phyloP scores from a whole-genome alignment of 2,329 filamentous ascomycete species.

The Hymenoscyphus salicellus region DNA sequence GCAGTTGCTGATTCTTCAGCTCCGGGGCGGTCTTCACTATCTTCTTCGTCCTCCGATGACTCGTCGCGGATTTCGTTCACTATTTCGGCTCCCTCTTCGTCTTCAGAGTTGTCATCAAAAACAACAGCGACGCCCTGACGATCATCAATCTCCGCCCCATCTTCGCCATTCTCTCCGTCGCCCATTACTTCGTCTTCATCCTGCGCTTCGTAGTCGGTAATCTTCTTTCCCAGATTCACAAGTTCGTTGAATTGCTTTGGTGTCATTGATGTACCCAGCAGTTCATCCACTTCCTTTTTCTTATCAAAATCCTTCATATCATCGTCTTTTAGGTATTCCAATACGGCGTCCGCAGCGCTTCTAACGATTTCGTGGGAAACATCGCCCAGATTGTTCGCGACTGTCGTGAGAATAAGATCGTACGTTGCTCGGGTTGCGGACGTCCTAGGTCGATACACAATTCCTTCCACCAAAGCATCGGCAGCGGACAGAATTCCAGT shows the following conservation, averaged over 20 bases:
- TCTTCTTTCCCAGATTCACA: conserved; percentile 95
- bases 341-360: conserved; percentile 86
- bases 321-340: conserved; percentile 93
- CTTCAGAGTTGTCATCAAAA: conserved; percentile 87
- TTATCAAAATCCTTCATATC: conserved; percentile 96
- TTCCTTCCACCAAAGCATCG: conserved; percentile 84
- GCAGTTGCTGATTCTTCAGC: conserved; percentile 49
- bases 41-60: conserved; percentile 74
- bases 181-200: conserved; percentile 90
- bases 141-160: conserved; percentile 81
- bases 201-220: conserved; percentile 95
- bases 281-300: conserved; percentile 95
- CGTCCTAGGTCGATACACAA: conserved; percentile 88
- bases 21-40: conserved; percentile 57
- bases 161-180: conserved; percentile 61
- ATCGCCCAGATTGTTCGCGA: conserved; percentile 84
- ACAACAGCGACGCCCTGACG: conserved; percentile 95
- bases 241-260: conserved; percentile 96
- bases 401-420: conserved; percentile 88
- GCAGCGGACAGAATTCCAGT: conserved; percentile 78
- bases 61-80: conserved; percentile 87
- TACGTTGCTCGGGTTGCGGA: conserved; percentile 89
- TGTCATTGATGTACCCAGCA: conserved; percentile 76
- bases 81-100: conserved; percentile 73
- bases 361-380: conserved; percentile 87